Base-by-base conservation (phyloP, 768 basidiomycete species). In the Coprinellus micaceus region DNA sequence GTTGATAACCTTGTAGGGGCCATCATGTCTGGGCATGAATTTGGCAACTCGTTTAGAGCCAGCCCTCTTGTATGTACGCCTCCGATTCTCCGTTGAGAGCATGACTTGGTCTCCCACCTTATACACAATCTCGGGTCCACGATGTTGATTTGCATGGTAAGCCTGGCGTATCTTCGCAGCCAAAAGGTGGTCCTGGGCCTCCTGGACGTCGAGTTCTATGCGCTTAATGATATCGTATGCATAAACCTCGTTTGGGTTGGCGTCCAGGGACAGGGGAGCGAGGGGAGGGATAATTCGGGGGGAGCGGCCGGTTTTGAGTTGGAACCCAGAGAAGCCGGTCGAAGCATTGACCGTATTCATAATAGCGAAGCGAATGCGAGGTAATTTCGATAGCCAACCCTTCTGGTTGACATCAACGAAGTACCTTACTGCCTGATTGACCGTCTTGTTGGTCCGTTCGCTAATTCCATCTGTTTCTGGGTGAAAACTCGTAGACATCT, bases 401-500 rank as follows among this genome's bases (percentile, higher is more conserved):
- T n/a, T n/a, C n/a, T n/a, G n/a, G n/a, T n/a, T n/a, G n/a, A n/a
- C n/a, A n/a, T 67, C 64, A 0, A 74, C 69, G 41, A 65, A 59
- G 44, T 61, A 71, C 0, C 66, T 55, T 0, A 76, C 41, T 0
- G 40, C 48, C 49, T 77, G 73, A 26, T 58, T 64, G 0, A 76
- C 46, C 0, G 71, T 76, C 28, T 72, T 70, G 59, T 76, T 75
- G 0, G 66, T 67, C 0, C 64, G 52, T 56, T 79, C 69, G 22
- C 67, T 72, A 1, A 63, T 30, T 0, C 76, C 74, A 54, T 77
- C 70, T 0, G 72, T 76, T 47, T 78, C 63, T 0, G 72, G 75
- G 33, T 78, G 76, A 41, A 67, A 76, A 74, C 52, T 3, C 67
- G 61, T 0, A n/a, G n/a, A n/a, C n/a, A n/a, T n/a, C n/a, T n/a